phyloP scores from a whole-genome alignment of 768 basidiomycete species.

The Lepiota venenata region DNA sequence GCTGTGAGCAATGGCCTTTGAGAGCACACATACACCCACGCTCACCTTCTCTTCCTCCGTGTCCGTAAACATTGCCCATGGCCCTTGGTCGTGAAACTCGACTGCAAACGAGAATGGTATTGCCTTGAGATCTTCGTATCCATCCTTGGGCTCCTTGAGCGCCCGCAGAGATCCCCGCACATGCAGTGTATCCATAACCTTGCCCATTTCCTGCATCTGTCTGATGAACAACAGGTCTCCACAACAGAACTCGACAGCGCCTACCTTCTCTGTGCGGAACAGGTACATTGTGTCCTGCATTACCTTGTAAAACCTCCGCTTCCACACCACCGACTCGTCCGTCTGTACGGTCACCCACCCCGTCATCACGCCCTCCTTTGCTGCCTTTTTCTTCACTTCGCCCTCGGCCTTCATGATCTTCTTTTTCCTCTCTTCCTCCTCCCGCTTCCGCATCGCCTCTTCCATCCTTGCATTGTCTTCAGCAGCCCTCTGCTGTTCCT shows the following conservation, averaged over 20 bases:
- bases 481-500: slow-evolving; percentile 40
- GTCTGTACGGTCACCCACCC: slow-evolving; percentile 67
- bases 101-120: slow-evolving; percentile 67
- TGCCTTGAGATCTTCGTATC: slow-evolving; percentile 63
- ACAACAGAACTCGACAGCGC: slow-evolving; percentile 9
- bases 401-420: slow-evolving; percentile 45
- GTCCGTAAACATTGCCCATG: slow-evolving; percentile 61
- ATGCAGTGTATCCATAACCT: slow-evolving; percentile 38
- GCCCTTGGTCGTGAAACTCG: slow-evolving; percentile 47
- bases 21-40: not conserved
- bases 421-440: slow-evolving; percentile 40
- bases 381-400: slow-evolving; percentile 33
- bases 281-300: slow-evolving; percentile 43
- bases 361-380: slow-evolving; percentile 31
- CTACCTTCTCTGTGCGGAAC: slow-evolving; percentile 50
- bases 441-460: slow-evolving; percentile 37
- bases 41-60: slow-evolving; percentile 61
- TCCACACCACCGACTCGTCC: slow-evolving; percentile 53
- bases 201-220: slow-evolving; percentile 32
- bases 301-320: slow-evolving; percentile 61
- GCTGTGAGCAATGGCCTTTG: slow-evolving; percentile 1
- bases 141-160: slow-evolving; percentile 62
- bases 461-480: slow-evolving; percentile 43
- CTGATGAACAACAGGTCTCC: slow-evolving; percentile 1
- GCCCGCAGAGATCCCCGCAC: slow-evolving; percentile 43